Percentiles rank a stretch among this genome's conserved stretches.
Evolutionary conservation across 768 basidiomycete species (phyloP).

Genomic region (Suillus lakei): DNA sequence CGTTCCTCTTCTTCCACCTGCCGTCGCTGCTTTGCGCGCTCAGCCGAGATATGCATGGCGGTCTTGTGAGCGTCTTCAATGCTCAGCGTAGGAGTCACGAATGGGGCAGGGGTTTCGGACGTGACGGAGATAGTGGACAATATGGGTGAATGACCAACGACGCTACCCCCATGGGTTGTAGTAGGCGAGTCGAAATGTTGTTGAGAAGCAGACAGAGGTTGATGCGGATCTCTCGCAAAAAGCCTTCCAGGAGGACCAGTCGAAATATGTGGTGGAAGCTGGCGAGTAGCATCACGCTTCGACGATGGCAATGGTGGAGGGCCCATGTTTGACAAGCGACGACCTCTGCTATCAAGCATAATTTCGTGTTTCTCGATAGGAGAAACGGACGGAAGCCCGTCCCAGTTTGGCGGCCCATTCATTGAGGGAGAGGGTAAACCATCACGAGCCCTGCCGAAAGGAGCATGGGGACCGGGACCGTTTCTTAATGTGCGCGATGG

Average conservation of each 20-base stretch:
- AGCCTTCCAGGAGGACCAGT: conserved; percentile 39
- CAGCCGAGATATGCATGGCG: conserved; percentile 84
- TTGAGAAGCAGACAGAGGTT: conserved; percentile 35
- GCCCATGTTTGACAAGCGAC: conserved; percentile 52
- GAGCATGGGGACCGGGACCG: neutral
- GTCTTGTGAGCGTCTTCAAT: conserved; percentile 73
- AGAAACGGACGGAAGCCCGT: conserved; percentile 23
- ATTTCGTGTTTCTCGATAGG: conserved; percentile 35
- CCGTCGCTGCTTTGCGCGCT: conserved; percentile 77
- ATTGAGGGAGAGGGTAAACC: conserved; percentile 44
- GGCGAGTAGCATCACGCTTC: conserved; percentile 49
- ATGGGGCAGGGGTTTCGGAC: conserved; percentile 37
- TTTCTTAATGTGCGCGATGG: neutral
- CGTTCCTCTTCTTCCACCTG: conserved; percentile 86
- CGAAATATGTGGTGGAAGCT: conserved; percentile 62
- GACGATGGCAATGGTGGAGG: conserved; percentile 52
- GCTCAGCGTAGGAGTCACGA: conserved; percentile 41
- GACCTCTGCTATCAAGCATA: conserved; percentile 36
- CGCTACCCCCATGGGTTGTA: conserved; percentile 14
- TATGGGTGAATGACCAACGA: conserved; percentile 48
- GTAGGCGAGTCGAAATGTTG: conserved; percentile 22
- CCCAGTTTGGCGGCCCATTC: conserved; percentile 15
- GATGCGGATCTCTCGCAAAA: conserved; percentile 49
- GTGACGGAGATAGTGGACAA: conserved; percentile 46
- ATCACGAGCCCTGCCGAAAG: conserved; percentile 22